Evolutionary conservation across 805 yeast genomes (phyloP).

Genomic region (Wickerhamiella qilinensis): DNA sequence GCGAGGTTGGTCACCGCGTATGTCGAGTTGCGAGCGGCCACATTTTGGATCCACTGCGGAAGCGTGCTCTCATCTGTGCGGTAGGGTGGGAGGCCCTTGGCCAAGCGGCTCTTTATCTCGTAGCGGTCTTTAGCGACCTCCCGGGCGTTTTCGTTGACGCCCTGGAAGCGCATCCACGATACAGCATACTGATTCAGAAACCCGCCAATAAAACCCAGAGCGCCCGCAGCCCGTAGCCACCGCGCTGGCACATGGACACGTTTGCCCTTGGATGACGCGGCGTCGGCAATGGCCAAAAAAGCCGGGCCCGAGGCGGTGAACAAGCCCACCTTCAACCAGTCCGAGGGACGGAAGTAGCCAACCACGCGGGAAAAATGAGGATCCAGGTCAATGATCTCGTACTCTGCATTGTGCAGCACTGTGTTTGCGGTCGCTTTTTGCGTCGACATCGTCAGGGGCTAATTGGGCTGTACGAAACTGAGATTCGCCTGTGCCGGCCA

Average conservation of each 20-base stretch:
- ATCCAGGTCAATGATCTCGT: slow-evolving; percentile 53
- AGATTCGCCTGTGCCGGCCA: too few relatives aligned
- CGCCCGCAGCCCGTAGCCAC: slow-evolving; percentile 43
- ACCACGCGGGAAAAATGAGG: slow-evolving; percentile 64
- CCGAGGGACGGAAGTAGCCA: slow-evolving; percentile 52
- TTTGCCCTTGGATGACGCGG: slow-evolving; percentile 34
- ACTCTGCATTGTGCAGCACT: slow-evolving; percentile 16
- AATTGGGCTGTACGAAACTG: too few relatives aligned
- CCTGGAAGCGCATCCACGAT: slow-evolving; percentile 61
- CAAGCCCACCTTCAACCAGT: slow-evolving; percentile 36
- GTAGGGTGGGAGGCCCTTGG: slow-evolving; percentile 50
- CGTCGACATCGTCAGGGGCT: neutral
- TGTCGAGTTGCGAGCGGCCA: slow-evolving; percentile 64
- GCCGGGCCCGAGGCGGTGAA: slow-evolving; percentile 36
- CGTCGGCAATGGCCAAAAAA: slow-evolving; percentile 29
- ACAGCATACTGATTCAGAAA: slow-evolving; percentile 52
- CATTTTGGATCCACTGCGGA: slow-evolving; percentile 53
- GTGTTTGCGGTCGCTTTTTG: slow-evolving; percentile 5
- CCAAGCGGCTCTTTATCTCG: slow-evolving; percentile 51
- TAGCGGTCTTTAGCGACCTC: slow-evolving; percentile 61
- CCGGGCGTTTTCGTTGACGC: slow-evolving; percentile 52
- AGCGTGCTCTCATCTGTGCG: slow-evolving; percentile 39
- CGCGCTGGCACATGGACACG: slow-evolving; percentile 35
- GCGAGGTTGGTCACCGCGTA: slow-evolving; percentile 45
- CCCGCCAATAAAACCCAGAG: slow-evolving; percentile 58